Conservation (phyloP, 75 land plant genomes). For the Chamaecyparis obtusa region DNA sequence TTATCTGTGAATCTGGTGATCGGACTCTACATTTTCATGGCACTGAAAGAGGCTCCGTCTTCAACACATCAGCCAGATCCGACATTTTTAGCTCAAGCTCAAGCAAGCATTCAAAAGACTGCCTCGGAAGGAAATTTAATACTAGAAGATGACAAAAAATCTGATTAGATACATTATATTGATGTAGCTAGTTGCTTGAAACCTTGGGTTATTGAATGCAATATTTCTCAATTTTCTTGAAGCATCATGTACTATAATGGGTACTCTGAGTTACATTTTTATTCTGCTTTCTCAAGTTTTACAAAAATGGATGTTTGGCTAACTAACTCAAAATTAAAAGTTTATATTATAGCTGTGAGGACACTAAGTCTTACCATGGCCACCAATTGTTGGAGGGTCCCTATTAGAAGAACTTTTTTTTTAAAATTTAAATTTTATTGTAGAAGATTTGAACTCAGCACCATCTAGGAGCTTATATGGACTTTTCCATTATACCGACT, state of each 20-base stretch:
- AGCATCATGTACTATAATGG: neutral
- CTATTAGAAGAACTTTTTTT: too few species aligned
- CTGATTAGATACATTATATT: neutral
- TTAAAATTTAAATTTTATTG: too few species aligned
- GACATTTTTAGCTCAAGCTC: constrained; percentile 58
- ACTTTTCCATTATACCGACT: too few species aligned
- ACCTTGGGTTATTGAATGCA: neutral
- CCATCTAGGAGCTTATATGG: too few species aligned
- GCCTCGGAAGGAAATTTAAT: neutral
- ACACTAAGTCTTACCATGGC: neutral
- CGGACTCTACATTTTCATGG: constrained; percentile 61
- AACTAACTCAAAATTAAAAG: neutral
- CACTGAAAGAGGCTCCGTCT: constrained; percentile 61
- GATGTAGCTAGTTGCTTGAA: neutral
- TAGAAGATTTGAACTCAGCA: too few species aligned
- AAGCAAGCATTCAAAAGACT: constrained; percentile 39
- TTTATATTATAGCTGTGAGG: neutral
- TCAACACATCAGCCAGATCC: constrained; percentile 69
- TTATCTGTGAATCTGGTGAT: constrained; percentile 80
- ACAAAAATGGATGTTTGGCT: neutral
- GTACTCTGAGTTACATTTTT: neutral
- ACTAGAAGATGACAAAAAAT: constrained; percentile 5
- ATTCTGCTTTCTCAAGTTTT: neutral
- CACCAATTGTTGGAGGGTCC: neutral
- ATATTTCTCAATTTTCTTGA: neutral